A percentile compares a stretch with the other conserved stretches of the same genome.
Evolutionary conservation across 2,329 filamentous ascomycete species (phyloP).

Genomic region (Camillea tinctor): DNA sequence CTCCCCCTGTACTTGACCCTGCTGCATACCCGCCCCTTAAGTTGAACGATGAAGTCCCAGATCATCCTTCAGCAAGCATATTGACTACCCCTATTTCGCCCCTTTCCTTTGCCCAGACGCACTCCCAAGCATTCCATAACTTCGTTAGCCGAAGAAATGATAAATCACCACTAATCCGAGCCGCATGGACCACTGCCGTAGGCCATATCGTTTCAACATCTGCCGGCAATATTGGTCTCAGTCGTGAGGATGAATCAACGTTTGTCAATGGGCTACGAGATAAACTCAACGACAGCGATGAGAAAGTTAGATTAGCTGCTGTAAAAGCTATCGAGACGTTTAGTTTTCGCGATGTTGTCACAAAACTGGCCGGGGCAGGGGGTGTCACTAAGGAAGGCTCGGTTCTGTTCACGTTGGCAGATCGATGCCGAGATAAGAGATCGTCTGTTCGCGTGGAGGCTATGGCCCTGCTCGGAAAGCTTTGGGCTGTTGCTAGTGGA

Average conservation of each 20-base stretch:
- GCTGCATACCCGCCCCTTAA: conserved; percentile 79
- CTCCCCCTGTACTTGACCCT: conserved; percentile 70
- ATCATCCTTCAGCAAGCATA: conserved; percentile 55
- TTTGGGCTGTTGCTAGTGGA: conserved; percentile 91
- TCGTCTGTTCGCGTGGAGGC: conserved; percentile 79
- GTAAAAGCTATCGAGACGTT: conserved; percentile 82
- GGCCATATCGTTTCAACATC: conserved; percentile 89
- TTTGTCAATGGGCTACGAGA: conserved; percentile 74
- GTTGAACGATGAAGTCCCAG: conserved; percentile 55
- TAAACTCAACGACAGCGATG: conserved; percentile 83
- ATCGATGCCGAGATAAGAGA: conserved; percentile 85
- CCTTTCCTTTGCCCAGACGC: conserved; percentile 83
- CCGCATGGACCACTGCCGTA: conserved; percentile 80
- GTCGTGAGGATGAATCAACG: conserved; percentile 73
- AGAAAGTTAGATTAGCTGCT: conserved; percentile 87
- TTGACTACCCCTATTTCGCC: conserved; percentile 82
- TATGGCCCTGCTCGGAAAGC: conserved; percentile 77
- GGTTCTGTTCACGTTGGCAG: conserved; percentile 76
- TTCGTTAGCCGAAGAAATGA: conserved; percentile 86
- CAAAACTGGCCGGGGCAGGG: conserved; percentile 76
- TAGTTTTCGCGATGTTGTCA: conserved; percentile 74
- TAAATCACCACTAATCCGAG: conserved; percentile 77
- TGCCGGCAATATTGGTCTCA: conserved; percentile 84
- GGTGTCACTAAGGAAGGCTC: conserved; percentile 74
- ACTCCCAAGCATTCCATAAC: conserved; percentile 74